Percentiles rank a stretch among this genome's conserved stretches.
These are phyloP conservation scores for Saturnispora galanensis DNA, from an alignment of 805 yeast species.

Conservation along the genomic window DNA sequence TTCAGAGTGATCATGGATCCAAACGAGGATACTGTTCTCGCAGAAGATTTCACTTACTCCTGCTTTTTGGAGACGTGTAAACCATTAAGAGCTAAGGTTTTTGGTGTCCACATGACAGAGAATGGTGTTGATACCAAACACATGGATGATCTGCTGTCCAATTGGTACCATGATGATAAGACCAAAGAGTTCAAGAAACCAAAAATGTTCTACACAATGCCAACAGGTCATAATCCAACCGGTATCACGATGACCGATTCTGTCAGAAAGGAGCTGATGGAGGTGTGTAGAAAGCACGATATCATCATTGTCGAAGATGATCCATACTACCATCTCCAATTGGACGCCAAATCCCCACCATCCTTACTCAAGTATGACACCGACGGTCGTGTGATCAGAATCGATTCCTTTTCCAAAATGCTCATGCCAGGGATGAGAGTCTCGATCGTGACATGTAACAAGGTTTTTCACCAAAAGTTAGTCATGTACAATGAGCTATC, in stretches of 20 bases:
- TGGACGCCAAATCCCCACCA: conserved; percentile 39
- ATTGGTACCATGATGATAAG: conserved; percentile 54
- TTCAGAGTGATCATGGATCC: conserved; percentile 67
- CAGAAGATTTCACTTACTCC: conserved; percentile 75
- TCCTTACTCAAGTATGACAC: conserved; percentile 60
- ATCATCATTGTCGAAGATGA: conserved; percentile 73
- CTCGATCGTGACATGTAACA: conserved; percentile 67
- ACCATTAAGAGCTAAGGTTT: conserved; percentile 57
- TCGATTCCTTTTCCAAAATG: conserved; percentile 72
- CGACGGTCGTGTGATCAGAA: conserved; percentile 69
- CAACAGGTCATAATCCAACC: conserved; percentile 82
- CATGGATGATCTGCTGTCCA: conserved; percentile 47
- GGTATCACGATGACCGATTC: conserved; percentile 55
- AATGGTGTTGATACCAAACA: conserved; percentile 70
- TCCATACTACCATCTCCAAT: conserved; percentile 72
- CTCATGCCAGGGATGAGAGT: conserved; percentile 70
- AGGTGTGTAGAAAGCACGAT: conserved; percentile 56
- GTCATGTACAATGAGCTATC: conserved; percentile 57
- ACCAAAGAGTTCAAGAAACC: conserved; percentile 32
- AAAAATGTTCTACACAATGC: conserved; percentile 55
- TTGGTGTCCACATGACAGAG: conserved; percentile 72
- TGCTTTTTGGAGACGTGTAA: conserved; percentile 76
- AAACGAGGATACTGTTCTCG: conserved; percentile 67
- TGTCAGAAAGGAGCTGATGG: conserved; percentile 49
- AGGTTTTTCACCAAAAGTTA: conserved; percentile 39